Base-by-base conservation (phyloP, 257 asterid genomes). In the Catharanthus roseus region DNA sequence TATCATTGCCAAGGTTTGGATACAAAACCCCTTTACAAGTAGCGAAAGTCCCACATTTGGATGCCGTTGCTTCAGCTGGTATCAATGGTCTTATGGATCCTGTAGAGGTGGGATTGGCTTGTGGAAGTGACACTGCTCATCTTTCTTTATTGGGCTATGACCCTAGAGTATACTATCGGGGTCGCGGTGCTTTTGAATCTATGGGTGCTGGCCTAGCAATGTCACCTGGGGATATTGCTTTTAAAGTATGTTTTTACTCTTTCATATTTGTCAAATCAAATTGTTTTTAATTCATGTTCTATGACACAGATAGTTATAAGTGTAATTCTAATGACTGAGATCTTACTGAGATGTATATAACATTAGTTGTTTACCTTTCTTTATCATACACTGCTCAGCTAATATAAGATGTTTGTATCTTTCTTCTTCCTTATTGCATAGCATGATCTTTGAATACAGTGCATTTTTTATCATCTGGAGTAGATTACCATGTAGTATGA, bases 41-140 rank as follows among this genome's bases (percentile, higher is more conserved):
- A 65, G 96, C 95, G 36, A 81, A 82, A 24, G 28, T 78, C 60
- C 96, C 97, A 31, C 86, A 87, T 75, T 81, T 95, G 87, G 96
- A 95, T 76, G 89, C 85, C 41, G 82, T 95, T 75, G 95, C 99
- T 53, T 91, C 93, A 5, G 86, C 99, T 8, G 97, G 99, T 21
- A 72, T 91, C 56, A 95, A 88, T 74, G 99, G 97, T 56, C 83
- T 95, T 33, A 95, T 95, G 99, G 99, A 95, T 75, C 97, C 99
- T 44, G 97, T 95, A 33, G 99, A 95, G 84, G 93, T 84, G 9
- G 99, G 99, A 31, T 79, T 95, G 78, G 99, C 81, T 53, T 95
- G 99, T 70, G 97, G 99, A 69, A 95, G 97, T 75, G 99, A 95
- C 72, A 95, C 99, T 10, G 97, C 99, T 3, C 99, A 95, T 85